Conservation (phyloP, 139 green algal species). For the Volvox reticuliferus region DNA sequence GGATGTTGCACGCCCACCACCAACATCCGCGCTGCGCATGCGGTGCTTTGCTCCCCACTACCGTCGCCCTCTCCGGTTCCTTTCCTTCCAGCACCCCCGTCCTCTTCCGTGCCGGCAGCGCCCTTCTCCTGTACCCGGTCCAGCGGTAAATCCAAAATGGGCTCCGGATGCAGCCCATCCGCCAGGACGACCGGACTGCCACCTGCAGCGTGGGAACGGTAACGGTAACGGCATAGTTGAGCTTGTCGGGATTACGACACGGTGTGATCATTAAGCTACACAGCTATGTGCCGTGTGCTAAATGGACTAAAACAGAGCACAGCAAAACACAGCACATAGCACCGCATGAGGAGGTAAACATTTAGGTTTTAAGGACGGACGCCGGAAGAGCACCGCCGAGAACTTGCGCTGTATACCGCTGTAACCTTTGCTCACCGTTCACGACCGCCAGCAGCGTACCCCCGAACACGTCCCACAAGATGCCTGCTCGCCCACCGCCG, state of each 20-base stretch:
- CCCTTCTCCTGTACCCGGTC: neutral
- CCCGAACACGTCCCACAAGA: slow-evolving; percentile 20
- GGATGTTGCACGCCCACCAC: slow-evolving; percentile 33
- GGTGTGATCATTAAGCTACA: too few relatives aligned
- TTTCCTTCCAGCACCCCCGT: too few relatives aligned
- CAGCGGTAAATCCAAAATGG: neutral
- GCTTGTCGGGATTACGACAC: too few relatives aligned
- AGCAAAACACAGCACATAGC: too few relatives aligned
- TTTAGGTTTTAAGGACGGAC: too few relatives aligned
- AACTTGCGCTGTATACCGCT: neutral
- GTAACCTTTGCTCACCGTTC: neutral
- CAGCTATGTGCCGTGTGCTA: too few relatives aligned
- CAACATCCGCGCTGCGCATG: neutral
- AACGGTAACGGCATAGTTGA: neutral
- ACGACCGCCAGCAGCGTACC: slow-evolving; percentile 2
- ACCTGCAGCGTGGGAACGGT: neutral
- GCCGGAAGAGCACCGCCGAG: neutral
- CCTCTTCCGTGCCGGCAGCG: too few relatives aligned
- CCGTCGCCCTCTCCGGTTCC: neutral
- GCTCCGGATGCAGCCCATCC: neutral
- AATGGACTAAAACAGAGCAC: too few relatives aligned
- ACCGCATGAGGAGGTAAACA: too few relatives aligned
- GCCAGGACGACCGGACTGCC: neutral
- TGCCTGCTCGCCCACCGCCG: neutral
- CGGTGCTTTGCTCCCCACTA: too few relatives aligned